Conservation (phyloP, 495 filamentous ascomycete genomes). For the Aspergillus mulundensis region DNA sequence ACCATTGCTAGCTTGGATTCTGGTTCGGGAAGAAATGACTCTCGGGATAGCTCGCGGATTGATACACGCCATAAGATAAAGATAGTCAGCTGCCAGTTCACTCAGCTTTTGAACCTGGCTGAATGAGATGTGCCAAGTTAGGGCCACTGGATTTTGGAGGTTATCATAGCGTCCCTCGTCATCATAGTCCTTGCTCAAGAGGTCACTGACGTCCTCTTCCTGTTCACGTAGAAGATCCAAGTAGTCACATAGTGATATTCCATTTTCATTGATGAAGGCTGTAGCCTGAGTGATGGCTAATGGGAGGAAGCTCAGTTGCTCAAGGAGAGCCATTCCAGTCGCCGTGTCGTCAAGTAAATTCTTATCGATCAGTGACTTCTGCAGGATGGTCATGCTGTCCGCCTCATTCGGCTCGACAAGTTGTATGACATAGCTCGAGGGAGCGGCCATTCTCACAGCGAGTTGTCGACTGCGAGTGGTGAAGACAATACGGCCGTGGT, state of each 20-base stretch:
- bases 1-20: constrained; percentile 6
- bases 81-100: constrained; percentile 28
- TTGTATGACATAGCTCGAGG: background rate
- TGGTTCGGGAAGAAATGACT: constrained; percentile 24
- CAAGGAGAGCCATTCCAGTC: constrained; percentile 19
- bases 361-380: background rate
- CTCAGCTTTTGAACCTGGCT: constrained; percentile 35
- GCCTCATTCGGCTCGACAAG: background rate
- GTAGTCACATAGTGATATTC: constrained; percentile 32
- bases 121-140: constrained; percentile 54
- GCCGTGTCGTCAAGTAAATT: constrained; percentile 13
- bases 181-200: constrained; percentile 50
- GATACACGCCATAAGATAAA: constrained; percentile 43
- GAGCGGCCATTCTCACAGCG: background rate
- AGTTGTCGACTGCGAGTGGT: constrained; percentile 2
- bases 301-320: constrained; percentile 2
- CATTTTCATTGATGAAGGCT: background rate
- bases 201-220: constrained; percentile 32
- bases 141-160: constrained; percentile 47
- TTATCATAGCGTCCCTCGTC: constrained; percentile 33
- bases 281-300: constrained; percentile 1
- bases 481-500: background rate
- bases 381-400: background rate
- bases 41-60: constrained; percentile 24
- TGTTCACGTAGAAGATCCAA: constrained; percentile 38